A percentile compares a stretch with the other conserved stretches of the same genome.
Conservation (phyloP, 192 early-diverging fungal species). For the Endogone sp. region DNA sequence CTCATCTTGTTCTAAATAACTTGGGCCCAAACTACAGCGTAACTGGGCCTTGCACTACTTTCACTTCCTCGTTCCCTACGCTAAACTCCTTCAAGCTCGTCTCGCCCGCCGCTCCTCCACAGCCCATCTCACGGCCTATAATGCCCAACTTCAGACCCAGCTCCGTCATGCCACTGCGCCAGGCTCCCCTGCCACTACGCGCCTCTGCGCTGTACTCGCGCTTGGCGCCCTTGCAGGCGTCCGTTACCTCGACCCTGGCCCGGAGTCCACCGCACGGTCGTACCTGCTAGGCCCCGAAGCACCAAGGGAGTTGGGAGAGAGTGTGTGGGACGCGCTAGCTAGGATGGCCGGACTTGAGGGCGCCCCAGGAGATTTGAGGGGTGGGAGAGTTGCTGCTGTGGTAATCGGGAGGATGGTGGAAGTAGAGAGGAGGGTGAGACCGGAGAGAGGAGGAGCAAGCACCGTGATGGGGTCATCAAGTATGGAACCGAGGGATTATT, state of each 20-base stretch:
- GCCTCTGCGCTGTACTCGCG: constrained; percentile 16
- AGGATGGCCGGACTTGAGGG: constrained; percentile 17
- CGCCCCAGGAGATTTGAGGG: constrained; percentile 31
- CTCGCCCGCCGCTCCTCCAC: constrained; percentile 3
- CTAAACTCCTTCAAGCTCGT: constrained; percentile 9
- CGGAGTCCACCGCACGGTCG: background rate
- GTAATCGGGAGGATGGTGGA: constrained; percentile 35
- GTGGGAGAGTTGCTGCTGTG: constrained; percentile 41
- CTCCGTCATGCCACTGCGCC: constrained; percentile 12
- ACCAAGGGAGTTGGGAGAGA: constrained; percentile 1
- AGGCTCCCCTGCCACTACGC: constrained; percentile 8
- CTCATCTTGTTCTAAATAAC: background rate
- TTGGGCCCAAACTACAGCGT: constrained; percentile 3
- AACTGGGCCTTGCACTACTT: constrained; percentile 13
- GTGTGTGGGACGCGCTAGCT: constrained; percentile 12
- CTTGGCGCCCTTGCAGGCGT: constrained; percentile 26
- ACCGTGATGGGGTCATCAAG: constrained; percentile 24
- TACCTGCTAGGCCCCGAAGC: constrained; percentile 6
- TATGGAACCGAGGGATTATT: constrained; percentile 46
- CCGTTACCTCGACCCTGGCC: constrained; percentile 5
- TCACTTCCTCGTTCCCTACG: constrained; percentile 23
- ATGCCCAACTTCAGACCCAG: constrained; percentile 5
- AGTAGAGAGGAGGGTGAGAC: constrained; percentile 15
- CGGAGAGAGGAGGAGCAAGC: background rate
- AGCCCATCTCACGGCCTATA: constrained; percentile 5